Conservation (phyloP, 441 rosid species). For the Manihot esculenta region DNA sequence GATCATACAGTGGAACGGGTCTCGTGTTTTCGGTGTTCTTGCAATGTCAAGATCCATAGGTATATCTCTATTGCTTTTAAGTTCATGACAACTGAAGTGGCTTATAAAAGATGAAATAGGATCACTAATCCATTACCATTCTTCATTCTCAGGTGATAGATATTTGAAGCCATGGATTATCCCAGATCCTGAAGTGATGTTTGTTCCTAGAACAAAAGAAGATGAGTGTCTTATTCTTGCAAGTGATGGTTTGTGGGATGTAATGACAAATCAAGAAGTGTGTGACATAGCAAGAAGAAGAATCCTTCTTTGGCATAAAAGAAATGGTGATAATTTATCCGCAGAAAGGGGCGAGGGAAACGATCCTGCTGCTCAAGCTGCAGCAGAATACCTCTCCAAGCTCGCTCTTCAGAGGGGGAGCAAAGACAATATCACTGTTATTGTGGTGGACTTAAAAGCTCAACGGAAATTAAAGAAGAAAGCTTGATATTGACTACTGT, state of each 20-base stretch:
- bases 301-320: conserved; percentile 77
- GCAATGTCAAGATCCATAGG: conserved; percentile 95
- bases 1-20: conserved; percentile 86
- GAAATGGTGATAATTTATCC: conserved; percentile 34
- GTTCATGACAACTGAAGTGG: too few relatives aligned
- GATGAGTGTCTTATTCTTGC: conserved; percentile 81
- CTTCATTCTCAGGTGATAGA: conserved; percentile 58
- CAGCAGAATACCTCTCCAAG: conserved; percentile 66
- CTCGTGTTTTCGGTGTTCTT: conserved; percentile 84
- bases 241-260: conserved; percentile 92
- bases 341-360: conserved; percentile 37
- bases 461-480: conserved; percentile 68
- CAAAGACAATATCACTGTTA: conserved; percentile 70
- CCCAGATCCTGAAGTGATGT: conserved; percentile 75
- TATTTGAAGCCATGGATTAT: conserved; percentile 85
- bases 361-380: conserved; percentile 79
- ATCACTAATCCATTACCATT: background rate
- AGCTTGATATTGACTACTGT: background rate
- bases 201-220: conserved; percentile 64
- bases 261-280: conserved; percentile 74
- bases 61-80: conserved; percentile 9
- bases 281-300: conserved; percentile 71
- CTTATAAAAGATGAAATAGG: too few relatives aligned
- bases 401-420: conserved; percentile 81
- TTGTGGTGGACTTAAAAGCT: conserved; percentile 73